phyloP scores from a whole-genome alignment of 2,329 filamentous ascomycete species.

The Scorias spongiosa region DNA sequence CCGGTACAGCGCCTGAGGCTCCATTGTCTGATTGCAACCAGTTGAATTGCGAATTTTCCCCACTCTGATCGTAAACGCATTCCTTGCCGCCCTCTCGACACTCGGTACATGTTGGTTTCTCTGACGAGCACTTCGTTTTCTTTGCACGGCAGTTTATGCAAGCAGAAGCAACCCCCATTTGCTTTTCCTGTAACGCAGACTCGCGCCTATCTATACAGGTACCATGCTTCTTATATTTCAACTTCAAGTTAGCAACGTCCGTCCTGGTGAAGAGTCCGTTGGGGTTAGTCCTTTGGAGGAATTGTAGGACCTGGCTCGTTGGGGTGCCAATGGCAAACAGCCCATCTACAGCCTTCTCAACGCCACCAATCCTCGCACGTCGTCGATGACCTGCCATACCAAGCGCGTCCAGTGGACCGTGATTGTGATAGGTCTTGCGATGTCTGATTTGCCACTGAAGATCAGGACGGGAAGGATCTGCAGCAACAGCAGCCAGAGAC shows the following conservation, averaged over 20 bases:
- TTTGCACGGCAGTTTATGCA: slow-evolving; percentile 15
- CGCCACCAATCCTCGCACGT: slow-evolving; percentile 14
- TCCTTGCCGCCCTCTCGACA: slow-evolving; percentile 7
- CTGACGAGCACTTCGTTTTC: slow-evolving; percentile 15
- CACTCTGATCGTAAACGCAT: slow-evolving; percentile 14
- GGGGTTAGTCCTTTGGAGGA: slow-evolving; percentile 17
- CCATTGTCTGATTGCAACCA: not conserved
- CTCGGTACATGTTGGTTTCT: slow-evolving; percentile 12
- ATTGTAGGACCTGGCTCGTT: slow-evolving; percentile 17
- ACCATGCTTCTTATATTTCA: slow-evolving; percentile 19
- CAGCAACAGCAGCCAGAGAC: slow-evolving; percentile 17
- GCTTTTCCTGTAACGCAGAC: slow-evolving; percentile 1
- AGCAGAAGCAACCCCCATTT: slow-evolving; percentile 7
- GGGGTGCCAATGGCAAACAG: slow-evolving; percentile 18
- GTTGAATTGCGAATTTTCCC: not conserved
- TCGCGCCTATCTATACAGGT: slow-evolving; percentile 13
- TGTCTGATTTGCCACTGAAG: slow-evolving; percentile 20
- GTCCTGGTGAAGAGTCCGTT: slow-evolving; percentile 19
- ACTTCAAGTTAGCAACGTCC: slow-evolving; percentile 22
- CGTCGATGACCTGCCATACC: slow-evolving; percentile 17
- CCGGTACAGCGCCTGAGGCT: not conserved
- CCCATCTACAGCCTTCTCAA: slow-evolving; percentile 18
- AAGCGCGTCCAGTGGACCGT: slow-evolving; percentile 16
- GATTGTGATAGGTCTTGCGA: slow-evolving; percentile 20
- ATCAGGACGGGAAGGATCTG: slow-evolving; percentile 15